Conservation (phyloP, 2,329 filamentous ascomycete species). For the Aspergillus chevalieri region DNA sequence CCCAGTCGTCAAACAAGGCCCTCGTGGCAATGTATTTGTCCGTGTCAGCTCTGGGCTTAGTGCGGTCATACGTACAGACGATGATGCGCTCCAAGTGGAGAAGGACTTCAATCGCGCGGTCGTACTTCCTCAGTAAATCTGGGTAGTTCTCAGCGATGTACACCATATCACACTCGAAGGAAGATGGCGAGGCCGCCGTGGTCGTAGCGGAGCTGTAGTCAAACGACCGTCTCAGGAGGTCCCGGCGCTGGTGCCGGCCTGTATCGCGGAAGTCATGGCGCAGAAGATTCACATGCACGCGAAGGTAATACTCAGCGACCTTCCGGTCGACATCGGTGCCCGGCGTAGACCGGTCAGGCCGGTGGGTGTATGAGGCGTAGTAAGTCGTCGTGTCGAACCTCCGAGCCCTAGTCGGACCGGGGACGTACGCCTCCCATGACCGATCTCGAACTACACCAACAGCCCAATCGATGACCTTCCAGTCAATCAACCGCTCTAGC, state of each 20-base stretch:
- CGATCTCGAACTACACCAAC: not conserved
- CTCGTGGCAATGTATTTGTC: no score
- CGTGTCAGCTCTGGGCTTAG: no score
- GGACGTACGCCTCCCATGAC: not conserved
- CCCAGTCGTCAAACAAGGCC: no score
- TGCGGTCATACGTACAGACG: not conserved
- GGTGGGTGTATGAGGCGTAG: no score
- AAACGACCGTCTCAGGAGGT: not conserved
- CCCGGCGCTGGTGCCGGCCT: not conserved
- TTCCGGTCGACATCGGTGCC: not conserved
- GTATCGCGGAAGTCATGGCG: not conserved
- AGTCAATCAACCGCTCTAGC: not conserved
- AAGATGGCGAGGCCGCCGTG: not conserved
- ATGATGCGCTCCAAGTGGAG: not conserved
- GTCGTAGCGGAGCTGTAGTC: not conserved
- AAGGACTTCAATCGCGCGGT: not conserved
- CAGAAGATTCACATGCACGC: not conserved
- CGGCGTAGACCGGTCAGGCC: not conserved
- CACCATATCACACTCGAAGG: not conserved
- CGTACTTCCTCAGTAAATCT: not conserved
- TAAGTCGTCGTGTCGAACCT: no score
- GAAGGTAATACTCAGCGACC: not conserved
- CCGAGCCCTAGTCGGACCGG: no score
- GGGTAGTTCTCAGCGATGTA: not conserved
- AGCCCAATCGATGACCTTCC: not conserved